Conservation (phyloP, 257 asterid genomes). For the Jacaranda mimosifolia region DNA sequence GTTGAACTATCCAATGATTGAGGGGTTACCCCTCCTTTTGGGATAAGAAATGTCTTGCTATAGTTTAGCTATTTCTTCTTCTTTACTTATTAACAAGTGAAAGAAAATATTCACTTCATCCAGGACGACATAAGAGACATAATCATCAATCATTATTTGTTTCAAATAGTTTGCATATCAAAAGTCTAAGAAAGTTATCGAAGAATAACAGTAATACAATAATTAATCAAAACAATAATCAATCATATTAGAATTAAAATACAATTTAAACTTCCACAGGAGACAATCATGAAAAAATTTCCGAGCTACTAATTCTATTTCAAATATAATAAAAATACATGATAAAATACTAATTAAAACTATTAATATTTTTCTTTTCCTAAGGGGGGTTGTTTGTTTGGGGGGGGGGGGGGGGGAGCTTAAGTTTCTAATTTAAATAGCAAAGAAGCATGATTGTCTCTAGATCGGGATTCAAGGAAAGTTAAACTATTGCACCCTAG, state of each 20-base stretch:
- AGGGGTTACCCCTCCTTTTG: slow-evolving; percentile 42
- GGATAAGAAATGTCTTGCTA: slow-evolving; percentile 29
- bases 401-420: too few relatives aligned
- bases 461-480: slow-evolving; percentile 43
- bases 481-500: slow-evolving; percentile 45
- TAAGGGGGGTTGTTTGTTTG: too few relatives aligned
- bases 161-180: background rate
- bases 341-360: too few relatives aligned
- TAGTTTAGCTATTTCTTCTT: slow-evolving; percentile 35
- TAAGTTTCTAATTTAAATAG: background rate
- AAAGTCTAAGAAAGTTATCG: slow-evolving; percentile 13
- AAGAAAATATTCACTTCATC: slow-evolving; percentile 2
- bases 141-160: slow-evolving; percentile 32
- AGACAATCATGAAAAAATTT: too few relatives aligned
- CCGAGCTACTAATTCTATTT: too few relatives aligned
- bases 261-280: too few relatives aligned
- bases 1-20: slow-evolving; percentile 69
- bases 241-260: too few relatives aligned
- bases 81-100: slow-evolving; percentile 23
- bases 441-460: slow-evolving; percentile 37
- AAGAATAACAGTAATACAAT: background rate
- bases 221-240: too few relatives aligned
- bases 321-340: too few relatives aligned
- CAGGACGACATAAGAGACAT: slow-evolving; percentile 30
- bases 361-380: too few relatives aligned